A percentile compares a stretch with the other conserved stretches of the same genome.
Evolutionary conservation across 1,139 yeast genomes (phyloP).

Genomic region (Yamadazyma triangularis): DNA sequence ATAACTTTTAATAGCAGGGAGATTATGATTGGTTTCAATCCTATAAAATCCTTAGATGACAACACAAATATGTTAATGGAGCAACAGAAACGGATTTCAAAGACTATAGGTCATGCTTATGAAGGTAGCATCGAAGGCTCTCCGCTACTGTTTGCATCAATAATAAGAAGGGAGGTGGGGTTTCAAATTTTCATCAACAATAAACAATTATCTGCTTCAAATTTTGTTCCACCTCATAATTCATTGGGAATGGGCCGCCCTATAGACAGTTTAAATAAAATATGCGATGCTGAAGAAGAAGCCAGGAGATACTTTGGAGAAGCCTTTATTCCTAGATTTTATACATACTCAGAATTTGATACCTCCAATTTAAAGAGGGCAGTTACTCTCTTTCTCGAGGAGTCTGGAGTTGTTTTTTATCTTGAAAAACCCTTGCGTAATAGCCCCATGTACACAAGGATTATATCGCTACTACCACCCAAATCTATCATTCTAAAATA

Average conservation of each 20-base stretch:
- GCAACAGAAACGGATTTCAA: too few relatives aligned
- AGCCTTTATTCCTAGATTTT: slow-evolving; percentile 8
- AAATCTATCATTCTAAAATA: slow-evolving; percentile 8
- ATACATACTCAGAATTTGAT: slow-evolving; percentile 3
- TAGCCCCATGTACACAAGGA: slow-evolving; percentile 1
- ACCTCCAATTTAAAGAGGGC: not conserved
- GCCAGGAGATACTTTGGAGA: slow-evolving; percentile 10
- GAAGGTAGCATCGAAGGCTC: slow-evolving; percentile 3
- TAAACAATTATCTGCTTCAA: too few relatives aligned
- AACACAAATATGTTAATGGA: not conserved
- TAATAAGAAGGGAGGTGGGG: slow-evolving; percentile 10
- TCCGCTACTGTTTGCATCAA: slow-evolving; percentile 10
- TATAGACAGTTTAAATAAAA: slow-evolving; percentile 4
- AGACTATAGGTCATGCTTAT: not conserved
- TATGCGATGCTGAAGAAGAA: slow-evolving; percentile 3
- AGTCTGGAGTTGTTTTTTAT: slow-evolving; percentile 1
- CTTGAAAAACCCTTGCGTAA: slow-evolving; percentile 7
- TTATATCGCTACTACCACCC: slow-evolving; percentile 9
- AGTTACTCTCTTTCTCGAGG: not conserved
- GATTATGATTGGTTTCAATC: not conserved
- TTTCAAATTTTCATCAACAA: slow-evolving; percentile 8
- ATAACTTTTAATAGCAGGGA: not conserved
- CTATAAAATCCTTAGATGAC: not conserved
- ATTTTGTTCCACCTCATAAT: too few relatives aligned
- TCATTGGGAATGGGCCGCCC: slow-evolving; percentile 9